Evolutionary conservation across 108 stramenopile genomes (phyloP).

Genomic region (Skeletonema costatum): DNA sequence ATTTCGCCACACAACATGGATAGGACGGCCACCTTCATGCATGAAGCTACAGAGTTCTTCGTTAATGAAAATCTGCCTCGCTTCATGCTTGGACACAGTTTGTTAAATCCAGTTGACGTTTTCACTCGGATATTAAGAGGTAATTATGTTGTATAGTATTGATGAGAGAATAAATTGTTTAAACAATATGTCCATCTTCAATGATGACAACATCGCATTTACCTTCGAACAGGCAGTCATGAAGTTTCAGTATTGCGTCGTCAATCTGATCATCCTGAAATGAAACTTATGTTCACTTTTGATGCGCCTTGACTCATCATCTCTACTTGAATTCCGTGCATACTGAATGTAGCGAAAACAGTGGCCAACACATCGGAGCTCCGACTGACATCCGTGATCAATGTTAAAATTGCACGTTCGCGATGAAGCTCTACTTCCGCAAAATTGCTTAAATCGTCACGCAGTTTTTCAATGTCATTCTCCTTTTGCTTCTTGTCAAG

Average conservation of each 20-base stretch:
- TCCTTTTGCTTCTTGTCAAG: constrained; percentile 90
- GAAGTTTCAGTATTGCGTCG: constrained; percentile 72
- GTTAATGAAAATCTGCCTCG: constrained; percentile 72
- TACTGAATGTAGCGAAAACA: constrained; percentile 88
- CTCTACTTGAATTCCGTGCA: constrained; percentile 82
- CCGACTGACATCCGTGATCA: constrained; percentile 91
- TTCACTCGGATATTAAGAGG: constrained; percentile 64
- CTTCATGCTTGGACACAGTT: constrained; percentile 62
- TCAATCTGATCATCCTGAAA: constrained; percentile 82
- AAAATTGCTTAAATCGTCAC: constrained; percentile 57
- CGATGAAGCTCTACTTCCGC: constrained; percentile 75
- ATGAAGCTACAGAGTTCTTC: constrained; percentile 79
- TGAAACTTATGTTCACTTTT: constrained; percentile 96
- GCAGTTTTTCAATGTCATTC: constrained; percentile 49
- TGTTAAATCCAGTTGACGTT: constrained; percentile 75
- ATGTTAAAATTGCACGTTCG: constrained; percentile 83
- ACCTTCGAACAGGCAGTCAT: constrained; percentile 89
- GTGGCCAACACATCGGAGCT: constrained; percentile 92
- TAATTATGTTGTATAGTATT: not conserved
- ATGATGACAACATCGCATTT: constrained; percentile 56
- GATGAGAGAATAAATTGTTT: not conserved
- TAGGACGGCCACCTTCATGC: constrained; percentile 77
- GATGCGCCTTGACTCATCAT: constrained; percentile 94
- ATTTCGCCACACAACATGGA: constrained; percentile 65
- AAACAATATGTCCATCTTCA: constrained; percentile 22